Percentiles rank a stretch among this genome's conserved stretches.
Conservation (phyloP, 2,329 filamentous ascomycete species). For the Magnaporthiopsis rhizophila region DNA sequence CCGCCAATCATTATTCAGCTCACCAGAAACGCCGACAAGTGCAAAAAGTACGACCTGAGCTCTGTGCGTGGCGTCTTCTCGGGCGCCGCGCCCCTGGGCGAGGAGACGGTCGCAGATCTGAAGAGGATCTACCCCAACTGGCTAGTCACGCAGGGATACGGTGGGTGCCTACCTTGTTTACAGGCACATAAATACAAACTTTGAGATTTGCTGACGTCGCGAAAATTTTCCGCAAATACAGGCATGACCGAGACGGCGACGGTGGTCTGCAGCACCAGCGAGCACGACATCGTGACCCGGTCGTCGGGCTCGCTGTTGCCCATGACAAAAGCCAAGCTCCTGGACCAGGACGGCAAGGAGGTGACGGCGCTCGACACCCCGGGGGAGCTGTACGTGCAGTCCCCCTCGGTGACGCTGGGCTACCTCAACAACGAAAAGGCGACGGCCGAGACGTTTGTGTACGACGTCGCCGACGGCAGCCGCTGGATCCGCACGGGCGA, state of each 20-base stretch:
- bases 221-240: constrained; percentile 8
- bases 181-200: no score
- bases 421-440: constrained; percentile 84
- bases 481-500: constrained; percentile 81
- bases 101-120: constrained; percentile 62
- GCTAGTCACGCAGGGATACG: constrained; percentile 63
- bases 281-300: constrained; percentile 60
- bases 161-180: no score
- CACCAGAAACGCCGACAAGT: constrained; percentile 53
- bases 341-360: constrained; percentile 62
- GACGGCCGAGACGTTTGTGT: constrained; percentile 68
- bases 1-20: constrained; percentile 77
- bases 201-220: not conserved
- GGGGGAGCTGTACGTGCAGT: constrained; percentile 74
- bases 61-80: constrained; percentile 60
- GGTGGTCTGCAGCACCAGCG: constrained; percentile 53
- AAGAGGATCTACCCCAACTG: constrained; percentile 53
- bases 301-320: constrained; percentile 66
- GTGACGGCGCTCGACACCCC: constrained; percentile 57
- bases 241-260: constrained; percentile 74
- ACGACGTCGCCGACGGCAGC: constrained; percentile 47
- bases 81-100: constrained; percentile 70
- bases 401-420: constrained; percentile 68
- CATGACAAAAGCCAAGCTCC: constrained; percentile 54
- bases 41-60: constrained; percentile 63